Conservation (phyloP, 1,284 basidiomycete species). For the Amylostereum areolatum region DNA sequence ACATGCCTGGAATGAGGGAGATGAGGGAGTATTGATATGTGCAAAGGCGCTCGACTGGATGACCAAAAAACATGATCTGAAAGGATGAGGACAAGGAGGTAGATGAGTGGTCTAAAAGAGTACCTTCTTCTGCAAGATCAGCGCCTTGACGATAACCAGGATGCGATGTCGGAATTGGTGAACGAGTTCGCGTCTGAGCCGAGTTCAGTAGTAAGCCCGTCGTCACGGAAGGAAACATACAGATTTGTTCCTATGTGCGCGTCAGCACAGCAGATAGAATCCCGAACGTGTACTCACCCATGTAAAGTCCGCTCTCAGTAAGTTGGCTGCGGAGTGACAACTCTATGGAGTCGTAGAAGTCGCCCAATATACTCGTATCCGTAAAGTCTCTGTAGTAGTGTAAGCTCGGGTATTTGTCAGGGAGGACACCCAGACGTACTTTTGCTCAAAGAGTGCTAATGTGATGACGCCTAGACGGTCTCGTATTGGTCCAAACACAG, state of each 20-base stretch:
- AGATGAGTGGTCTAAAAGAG: conserved; percentile 7
- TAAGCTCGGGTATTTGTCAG: neutral
- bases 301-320: conserved; percentile 80
- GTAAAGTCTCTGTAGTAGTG: conserved; percentile 63
- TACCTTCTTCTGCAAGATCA: conserved; percentile 89
- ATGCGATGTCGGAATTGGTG: conserved; percentile 93
- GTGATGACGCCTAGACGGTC: conserved; percentile 98
- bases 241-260: conserved; percentile 69
- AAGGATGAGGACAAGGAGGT: conserved; percentile 42
- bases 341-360: conserved; percentile 76
- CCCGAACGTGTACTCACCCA: conserved; percentile 49
- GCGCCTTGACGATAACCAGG: conserved; percentile 88
- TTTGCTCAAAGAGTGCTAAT: conserved; percentile 82
- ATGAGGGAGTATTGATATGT: conserved; percentile 96
- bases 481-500: conserved; percentile 82
- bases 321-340: conserved; percentile 59
- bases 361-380: conserved; percentile 77
- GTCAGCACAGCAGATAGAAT: neutral
- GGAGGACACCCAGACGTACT: conserved; percentile 25
- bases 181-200: conserved; percentile 75
- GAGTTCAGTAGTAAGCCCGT: conserved; percentile 2
- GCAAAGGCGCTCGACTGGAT: conserved; percentile 94
- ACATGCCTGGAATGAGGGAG: conserved; percentile 72
- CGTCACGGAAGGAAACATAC: conserved; percentile 31
- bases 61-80: conserved; percentile 95